Conservation (phyloP, 2,329 filamentous ascomycete species). For the Neonectria ditissima region DNA sequence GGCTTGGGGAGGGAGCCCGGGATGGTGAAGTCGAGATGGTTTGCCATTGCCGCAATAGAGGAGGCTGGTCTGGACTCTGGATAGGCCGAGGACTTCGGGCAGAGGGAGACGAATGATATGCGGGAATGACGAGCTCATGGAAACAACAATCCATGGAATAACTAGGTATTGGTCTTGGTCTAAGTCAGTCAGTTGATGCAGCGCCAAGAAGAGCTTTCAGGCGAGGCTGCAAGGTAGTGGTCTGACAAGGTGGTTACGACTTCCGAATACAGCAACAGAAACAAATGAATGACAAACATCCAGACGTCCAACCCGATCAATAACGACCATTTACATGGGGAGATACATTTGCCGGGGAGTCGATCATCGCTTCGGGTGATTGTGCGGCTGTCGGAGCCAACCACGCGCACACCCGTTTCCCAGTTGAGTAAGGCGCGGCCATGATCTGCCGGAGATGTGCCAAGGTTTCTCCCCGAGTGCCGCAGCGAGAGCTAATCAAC, state of each 20-base stretch:
- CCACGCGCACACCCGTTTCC: background rate
- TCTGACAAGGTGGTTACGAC: background rate
- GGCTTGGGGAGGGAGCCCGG: background rate
- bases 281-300: background rate
- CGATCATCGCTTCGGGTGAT: background rate
- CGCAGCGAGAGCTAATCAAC: conserved; percentile 19
- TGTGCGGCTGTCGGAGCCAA: conserved; percentile 10
- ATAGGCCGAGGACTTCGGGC: no score
- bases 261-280: background rate
- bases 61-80: background rate
- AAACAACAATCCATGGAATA: background rate
- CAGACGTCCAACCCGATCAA: background rate
- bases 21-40: conserved; percentile 4
- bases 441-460: conserved; percentile 21
- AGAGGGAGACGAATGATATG: background rate
- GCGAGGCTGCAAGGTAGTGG: background rate
- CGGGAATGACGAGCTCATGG: background rate
- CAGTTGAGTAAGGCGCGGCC: conserved; percentile 7
- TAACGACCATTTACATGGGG: background rate
- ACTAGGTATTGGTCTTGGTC: background rate
- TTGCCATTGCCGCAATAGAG: background rate
- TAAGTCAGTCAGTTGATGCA: background rate
- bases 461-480: conserved; percentile 27
- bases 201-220: background rate
- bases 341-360: background rate